phyloP scores from a whole-genome alignment of 345 rosid species.

The Pugionium cornutum region DNA sequence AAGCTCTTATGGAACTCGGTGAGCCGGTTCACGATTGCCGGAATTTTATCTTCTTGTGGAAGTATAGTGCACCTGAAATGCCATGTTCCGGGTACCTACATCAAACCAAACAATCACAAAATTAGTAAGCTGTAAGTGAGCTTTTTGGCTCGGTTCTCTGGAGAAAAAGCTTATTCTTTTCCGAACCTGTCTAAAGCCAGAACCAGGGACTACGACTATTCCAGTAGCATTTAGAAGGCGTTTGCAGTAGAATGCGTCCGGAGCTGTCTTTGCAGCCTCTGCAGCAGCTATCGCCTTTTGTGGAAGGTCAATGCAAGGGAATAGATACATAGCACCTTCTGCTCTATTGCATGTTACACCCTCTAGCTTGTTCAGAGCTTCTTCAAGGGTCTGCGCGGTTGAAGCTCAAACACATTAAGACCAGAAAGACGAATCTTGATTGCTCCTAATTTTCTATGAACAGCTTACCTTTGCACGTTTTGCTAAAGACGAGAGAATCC shows the following conservation, averaged over 20 bases:
- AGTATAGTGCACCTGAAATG: conserved; percentile 98
- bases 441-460: conserved; percentile 3
- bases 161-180: too few relatives aligned
- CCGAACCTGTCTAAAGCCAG: conserved; percentile 87
- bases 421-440: neutral
- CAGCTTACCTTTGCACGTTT: conserved; percentile 87
- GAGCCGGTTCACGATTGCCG: conserved; percentile 66
- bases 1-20: conserved; percentile 82
- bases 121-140: too few relatives aligned
- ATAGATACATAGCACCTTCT: conserved; percentile 99
- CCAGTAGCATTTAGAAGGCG: conserved; percentile 88
- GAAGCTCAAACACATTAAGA: too few relatives aligned
- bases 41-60: conserved; percentile 97
- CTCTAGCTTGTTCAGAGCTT: conserved; percentile 78
- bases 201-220: conserved; percentile 93
- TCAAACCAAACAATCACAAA: conserved; percentile 11
- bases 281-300: conserved; percentile 87
- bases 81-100: conserved; percentile 96
- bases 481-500: conserved; percentile 81
- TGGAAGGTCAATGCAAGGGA: conserved; percentile 71
- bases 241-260: conserved; percentile 83
- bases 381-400: conserved; percentile 66
- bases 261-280: conserved; percentile 65
- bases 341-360: conserved; percentile 93
- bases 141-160: too few relatives aligned